Evolutionary conservation across 2,329 filamentous ascomycete genomes (phyloP), one percentile per base, ranked within the genome.

Genomic region (Penicillium sp.): DNA sequence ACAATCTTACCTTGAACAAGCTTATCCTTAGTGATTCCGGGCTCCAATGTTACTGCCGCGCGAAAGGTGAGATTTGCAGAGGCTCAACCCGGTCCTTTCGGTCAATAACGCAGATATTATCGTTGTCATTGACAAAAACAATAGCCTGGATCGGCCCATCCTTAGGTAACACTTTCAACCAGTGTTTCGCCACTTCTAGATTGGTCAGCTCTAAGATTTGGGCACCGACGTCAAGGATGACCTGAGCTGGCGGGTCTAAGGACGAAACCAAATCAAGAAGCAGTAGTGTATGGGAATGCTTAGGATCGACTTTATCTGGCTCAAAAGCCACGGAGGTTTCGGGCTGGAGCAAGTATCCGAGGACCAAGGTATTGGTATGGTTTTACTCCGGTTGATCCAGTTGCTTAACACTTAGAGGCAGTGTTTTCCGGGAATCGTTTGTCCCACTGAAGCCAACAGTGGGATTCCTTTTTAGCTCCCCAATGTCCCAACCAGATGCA

Each of bases 381-480:
- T 72, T 73, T 36, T 88, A 83, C 0, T 73, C 69, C 0, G 70
- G 63, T 0, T 87, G 73, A 33, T 89, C 83, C 0, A 81, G 69
- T 30, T 89, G 84, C 0, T 73, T 62, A 0, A 90, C 77, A 0
- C 63, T 72, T 0, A 87, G 62, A 0, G 87, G 87, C 0, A 90
- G 73, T 0, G 86, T 64, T n/a, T 78, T 73, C 11, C 78, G 70
- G 0, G 82, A 84, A 60, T 90, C 87, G 25, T 85, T 87, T 0
- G 88, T 91, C 0, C 88, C 87, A 52, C 85, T 88, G 63, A 91
- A 91, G 0, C 88, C 88, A 0, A 84, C 86, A 0, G 80, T 85
- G 0, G 79, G 76, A 19, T 83, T 72, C 0, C 17, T 6, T 52
- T 80, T 85, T 5, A 45, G 45, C 36, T 73, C 66, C 6, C 57